Evolutionary conservation across 2,329 filamentous ascomycete genomes (phyloP), one percentile per base, ranked within the genome.

Genomic region (Rutstroemia sp.): DNA sequence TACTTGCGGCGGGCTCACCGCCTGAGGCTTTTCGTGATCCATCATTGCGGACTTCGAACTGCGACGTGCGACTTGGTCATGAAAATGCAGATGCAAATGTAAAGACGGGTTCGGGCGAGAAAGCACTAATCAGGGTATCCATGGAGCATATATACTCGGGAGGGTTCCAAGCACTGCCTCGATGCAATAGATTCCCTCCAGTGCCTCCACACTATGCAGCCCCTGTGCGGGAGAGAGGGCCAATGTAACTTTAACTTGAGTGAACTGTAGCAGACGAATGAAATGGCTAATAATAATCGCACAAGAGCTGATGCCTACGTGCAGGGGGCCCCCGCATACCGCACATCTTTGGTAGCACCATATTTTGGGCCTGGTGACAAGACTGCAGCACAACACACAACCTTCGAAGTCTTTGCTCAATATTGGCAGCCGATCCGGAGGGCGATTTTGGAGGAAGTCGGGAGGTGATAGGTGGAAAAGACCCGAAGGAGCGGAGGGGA

Each of bases 21-120:
- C 64, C 53, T 66, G 58, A 12, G 62, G 60, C 46, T 68, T 68
- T 51, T 67, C 65, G 47, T 66, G 65, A 54, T 67, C 65, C 64
- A 68, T 65, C 17, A 51, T 58, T 36, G 34, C 27, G 48, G 36
- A 16, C 3, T 40, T 40, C 39, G 39, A 40, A 40, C 17, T 40
- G 39, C 39, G 39, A 40, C 17, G 23, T 23, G 23, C 23, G 23
- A 23, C 23, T 23, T 23, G 23, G 23, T 23, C 23, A 23, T 23
- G 23, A 23, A 23, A 23, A 23, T 23, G 23, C 23, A 49, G 46
- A 54, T 25, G 23, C 23, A 49, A 52, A 54, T 25, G 10, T 12
- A 12, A 54, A 49, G 49, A 46, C n/a, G 7, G n/a, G 16, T 21
- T 25, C 17, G 34, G 45, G 36, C 14, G 40, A 45, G 10, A 49